These are phyloP conservation scores for Mycotypha africana DNA, from an alignment of 371 early-diverging fungal genomes.

Conservation along the genomic window DNA sequence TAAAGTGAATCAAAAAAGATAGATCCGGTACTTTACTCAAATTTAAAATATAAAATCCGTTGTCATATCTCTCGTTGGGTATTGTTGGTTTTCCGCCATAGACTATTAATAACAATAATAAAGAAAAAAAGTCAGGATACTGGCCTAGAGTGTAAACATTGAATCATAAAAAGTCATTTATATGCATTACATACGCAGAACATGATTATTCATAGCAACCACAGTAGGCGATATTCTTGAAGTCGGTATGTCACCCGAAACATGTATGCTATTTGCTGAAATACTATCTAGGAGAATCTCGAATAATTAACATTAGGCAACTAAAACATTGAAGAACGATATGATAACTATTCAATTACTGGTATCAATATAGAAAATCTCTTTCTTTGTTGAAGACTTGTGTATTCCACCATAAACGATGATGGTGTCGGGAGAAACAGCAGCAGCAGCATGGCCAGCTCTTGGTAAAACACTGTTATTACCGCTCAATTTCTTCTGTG, in stretches of 20 bases:
- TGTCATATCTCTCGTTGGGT: conserved; percentile 38
- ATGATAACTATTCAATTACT: conserved; percentile 38
- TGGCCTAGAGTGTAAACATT: no score
- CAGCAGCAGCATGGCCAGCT: conserved; percentile 54
- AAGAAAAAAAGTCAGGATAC: background rate
- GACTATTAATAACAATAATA: conserved; percentile 13
- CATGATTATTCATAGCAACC: conserved; percentile 27
- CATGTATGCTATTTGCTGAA: conserved; percentile 25
- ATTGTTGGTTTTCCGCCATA: conserved; percentile 41
- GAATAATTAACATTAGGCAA: background rate
- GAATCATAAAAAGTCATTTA: background rate
- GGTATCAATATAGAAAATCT: conserved; percentile 56
- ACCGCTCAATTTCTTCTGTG: conserved; percentile 38
- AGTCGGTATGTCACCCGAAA: conserved; percentile 34
- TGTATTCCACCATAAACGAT: conserved; percentile 58
- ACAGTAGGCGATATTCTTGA: conserved; percentile 28
- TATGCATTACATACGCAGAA: conserved; percentile 25
- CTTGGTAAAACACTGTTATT: conserved; percentile 44
- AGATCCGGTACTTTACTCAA: conserved; percentile 31
- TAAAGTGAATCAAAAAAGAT: background rate
- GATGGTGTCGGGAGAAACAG: conserved; percentile 43
- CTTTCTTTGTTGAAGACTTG: conserved; percentile 39
- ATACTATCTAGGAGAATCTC: conserved; percentile 25
- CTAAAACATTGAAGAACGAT: background rate
- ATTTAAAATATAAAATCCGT: conserved; percentile 36